phyloP scores from a whole-genome alignment of 768 basidiomycete genomes.

The Hirschioporus abietinus region DNA sequence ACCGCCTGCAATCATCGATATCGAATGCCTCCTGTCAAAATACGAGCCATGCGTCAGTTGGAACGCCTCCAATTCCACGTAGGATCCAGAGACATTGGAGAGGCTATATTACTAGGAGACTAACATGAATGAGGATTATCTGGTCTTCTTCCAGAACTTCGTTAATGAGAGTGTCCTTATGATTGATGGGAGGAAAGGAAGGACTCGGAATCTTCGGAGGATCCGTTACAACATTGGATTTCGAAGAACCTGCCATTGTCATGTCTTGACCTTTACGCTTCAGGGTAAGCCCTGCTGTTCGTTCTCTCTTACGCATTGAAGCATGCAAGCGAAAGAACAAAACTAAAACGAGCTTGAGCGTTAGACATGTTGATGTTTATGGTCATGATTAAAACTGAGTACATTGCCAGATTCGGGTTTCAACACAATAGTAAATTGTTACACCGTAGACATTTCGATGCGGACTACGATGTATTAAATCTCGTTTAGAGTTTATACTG shows the following conservation, averaged over 20 bases:
- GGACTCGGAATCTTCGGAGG: background rate
- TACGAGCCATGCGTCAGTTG: background rate
- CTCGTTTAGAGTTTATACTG: too few relatives aligned
- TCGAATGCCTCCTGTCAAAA: slow-evolving; percentile 47
- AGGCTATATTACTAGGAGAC: background rate
- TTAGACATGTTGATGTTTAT: too few relatives aligned
- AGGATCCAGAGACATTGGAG: background rate
- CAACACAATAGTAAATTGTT: too few relatives aligned
- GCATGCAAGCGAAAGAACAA: background rate
- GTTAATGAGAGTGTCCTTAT: background rate
- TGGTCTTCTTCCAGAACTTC: background rate
- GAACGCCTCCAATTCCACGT: background rate
- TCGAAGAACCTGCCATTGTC: background rate
- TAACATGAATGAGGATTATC: background rate
- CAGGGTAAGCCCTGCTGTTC: background rate
- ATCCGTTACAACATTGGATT: background rate
- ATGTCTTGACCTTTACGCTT: background rate
- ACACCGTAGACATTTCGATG: too few relatives aligned
- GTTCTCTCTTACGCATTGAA: background rate
- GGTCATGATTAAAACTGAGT: too few relatives aligned
- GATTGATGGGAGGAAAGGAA: background rate
- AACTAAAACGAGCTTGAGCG: too few relatives aligned
- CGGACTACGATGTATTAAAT: too few relatives aligned
- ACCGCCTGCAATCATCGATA: slow-evolving; percentile 55
- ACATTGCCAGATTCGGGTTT: too few relatives aligned